Evolutionary conservation across 129 eudicot species (phyloP), one percentile per base, ranked within the genome.

Genomic region (Heracleum sosnowskyi): DNA sequence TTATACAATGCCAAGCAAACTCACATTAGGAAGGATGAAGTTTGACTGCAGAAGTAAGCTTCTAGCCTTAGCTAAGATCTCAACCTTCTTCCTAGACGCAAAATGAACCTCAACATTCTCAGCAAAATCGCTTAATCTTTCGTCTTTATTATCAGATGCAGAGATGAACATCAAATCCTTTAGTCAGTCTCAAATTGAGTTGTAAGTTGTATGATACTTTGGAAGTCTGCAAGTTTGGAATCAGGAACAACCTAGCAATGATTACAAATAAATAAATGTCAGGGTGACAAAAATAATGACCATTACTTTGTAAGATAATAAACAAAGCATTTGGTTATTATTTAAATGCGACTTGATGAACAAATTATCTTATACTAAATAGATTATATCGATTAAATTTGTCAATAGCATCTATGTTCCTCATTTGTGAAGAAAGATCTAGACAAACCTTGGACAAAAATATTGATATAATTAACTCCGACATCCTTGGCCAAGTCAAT

Each of bases 401-500:
- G 20, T 57, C 53, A 73, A 69, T 51, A 40, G 60, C 62, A 40
- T 22, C 31, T 8, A n/a, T 37, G 33, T 10, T 11, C 36, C 40
- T 62, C 22, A 24, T 37, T 24, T 35, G 82, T 1, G 44, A 69
- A 66, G 69, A 78, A 26, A 82, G 44, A 73, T 57, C 47, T 13
- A 42, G 77, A 82, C 89, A 81, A 73, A 92, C 99, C 97, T 95
- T 90, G 66, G 97, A 87, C 74, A 95, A 91, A 77, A 95, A 95
- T 78, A 90, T 90, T 16, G 96, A 80, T 80, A 95, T 92, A 53
- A 95, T 92, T 84, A 88, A 78, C 81, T 92, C 95, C 11, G 99
- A 92, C 95, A 95, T 88, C 84, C 97, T 86, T 53, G 99, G 97
- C 99, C 99, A 95, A 71, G 97, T 91, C 83, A 95, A 85, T 86